Conservation (phyloP, 148 eudicot genomes). For the Rhododendron simsii region DNA sequence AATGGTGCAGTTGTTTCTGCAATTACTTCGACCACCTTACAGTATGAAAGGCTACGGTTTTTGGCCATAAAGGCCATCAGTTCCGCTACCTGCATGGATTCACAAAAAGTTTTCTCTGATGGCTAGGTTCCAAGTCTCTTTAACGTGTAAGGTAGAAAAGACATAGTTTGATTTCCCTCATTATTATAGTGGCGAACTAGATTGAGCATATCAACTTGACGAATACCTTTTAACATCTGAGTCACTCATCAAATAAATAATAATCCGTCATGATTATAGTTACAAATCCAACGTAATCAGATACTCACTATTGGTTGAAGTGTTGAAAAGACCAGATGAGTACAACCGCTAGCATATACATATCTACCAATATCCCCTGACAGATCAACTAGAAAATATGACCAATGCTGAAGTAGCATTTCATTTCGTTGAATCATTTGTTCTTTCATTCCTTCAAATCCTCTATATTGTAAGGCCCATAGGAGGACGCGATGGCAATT, state of each 20-base stretch:
- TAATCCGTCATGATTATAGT: background rate
- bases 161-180: background rate
- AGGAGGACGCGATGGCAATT: background rate
- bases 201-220: background rate
- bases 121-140: background rate
- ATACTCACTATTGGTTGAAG: background rate
- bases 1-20: slow-evolving; percentile 89
- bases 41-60: slow-evolving; percentile 58
- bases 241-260: background rate
- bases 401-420: background rate
- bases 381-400: slow-evolving; percentile 3
- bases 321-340: background rate
- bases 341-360: background rate
- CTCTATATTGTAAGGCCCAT: background rate
- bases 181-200: background rate
- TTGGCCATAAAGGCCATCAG: slow-evolving; percentile 80
- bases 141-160: background rate
- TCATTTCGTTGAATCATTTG: background rate
- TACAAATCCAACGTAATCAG: background rate
- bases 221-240: background rate
- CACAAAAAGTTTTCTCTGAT: background rate
- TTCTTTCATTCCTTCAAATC: background rate
- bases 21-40: slow-evolving; percentile 81
- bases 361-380: background rate
- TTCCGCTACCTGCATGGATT: slow-evolving; percentile 69